Base-by-base conservation (phyloP, 345 rosid species). In the Populus deltoides region DNA sequence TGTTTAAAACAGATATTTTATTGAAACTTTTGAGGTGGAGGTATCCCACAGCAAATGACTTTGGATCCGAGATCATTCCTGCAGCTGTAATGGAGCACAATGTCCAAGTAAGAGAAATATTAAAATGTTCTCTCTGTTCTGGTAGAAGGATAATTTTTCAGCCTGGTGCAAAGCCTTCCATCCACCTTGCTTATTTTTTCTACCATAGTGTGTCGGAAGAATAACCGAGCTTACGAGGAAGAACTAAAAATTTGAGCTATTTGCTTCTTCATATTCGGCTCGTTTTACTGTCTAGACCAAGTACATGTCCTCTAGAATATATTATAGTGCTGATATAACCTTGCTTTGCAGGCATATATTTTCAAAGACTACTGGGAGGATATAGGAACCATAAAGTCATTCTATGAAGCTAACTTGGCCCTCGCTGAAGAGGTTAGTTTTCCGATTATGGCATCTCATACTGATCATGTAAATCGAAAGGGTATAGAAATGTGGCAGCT, bases 351-450 rank as follows among this genome's bases (percentile, higher is more conserved):
- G 98, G 93, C 88, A 69, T 95, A 91, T 83, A 68, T 88, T 20
- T 95, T 88, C 81, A 83, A 85, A 85, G 99, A 95, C 83, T 95
- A 95, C 76, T 95, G 98, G 96, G 98, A 95, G 79, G 99, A 95
- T 71, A 95, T 95, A 5, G 99, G 99, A 85, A 95, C 98, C 25
- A 90, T 95, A 68, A 90, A 83, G 83, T 81, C 97, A 74, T 95
- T 95, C 78, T 92, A 93, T 39, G 97, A 95, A 85, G 98, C 98
- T 78, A 95, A 95, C 84, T 80, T 95, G 74, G 99, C 94, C 78
- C 98, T 95, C 27, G 89, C 97, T 8, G 92, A 92, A 76, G 94
- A 95, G 96, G 98, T 93, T 81, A 61, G 80, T 72, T 72, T 78
- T 80, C 22, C 45, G 13, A 59, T 55, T 22, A 6, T 45, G 27